These are phyloP conservation scores for Zymoseptoria brevis DNA, from an alignment of 2,329 filamentous ascomycete genomes.

Conservation along the genomic window DNA sequence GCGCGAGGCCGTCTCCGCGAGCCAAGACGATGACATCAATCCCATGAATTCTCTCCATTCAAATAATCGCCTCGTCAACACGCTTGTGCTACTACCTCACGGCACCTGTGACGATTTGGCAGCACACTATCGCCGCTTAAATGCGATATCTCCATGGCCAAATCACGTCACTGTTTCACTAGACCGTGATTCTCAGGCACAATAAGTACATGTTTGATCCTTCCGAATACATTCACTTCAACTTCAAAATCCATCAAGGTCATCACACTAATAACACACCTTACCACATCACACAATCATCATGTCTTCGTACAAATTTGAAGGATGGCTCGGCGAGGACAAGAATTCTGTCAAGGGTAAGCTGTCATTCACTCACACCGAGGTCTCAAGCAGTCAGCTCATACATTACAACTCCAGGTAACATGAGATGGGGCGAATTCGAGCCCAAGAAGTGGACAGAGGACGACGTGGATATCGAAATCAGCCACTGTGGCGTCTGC, in stretches of 20 bases:
- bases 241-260: not conserved
- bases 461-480: constrained; percentile 33
- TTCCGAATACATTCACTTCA: not conserved
- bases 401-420: not conserved
- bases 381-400: not conserved
- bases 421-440: constrained; percentile 2
- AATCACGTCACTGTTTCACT: not conserved
- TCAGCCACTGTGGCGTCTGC: constrained; percentile 32
- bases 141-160: not conserved
- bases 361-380: constrained; percentile 37
- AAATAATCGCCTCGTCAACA: not conserved
- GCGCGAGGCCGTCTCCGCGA: constrained; percentile 11
- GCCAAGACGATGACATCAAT: constrained; percentile 22
- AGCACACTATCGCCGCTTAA: not conserved
- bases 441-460: constrained; percentile 31
- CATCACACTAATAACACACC: not conserved
- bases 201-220: not conserved
- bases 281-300: not conserved
- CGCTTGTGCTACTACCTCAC: not conserved
- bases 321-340: constrained; percentile 50
- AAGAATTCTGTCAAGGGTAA: constrained; percentile 43
- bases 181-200: not conserved
- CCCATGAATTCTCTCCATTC: not conserved
- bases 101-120: not conserved
- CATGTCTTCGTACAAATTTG: constrained; percentile 41